Conservation (phyloP, 176 grass and related monocot species). For the Phoenix dactylifera region DNA sequence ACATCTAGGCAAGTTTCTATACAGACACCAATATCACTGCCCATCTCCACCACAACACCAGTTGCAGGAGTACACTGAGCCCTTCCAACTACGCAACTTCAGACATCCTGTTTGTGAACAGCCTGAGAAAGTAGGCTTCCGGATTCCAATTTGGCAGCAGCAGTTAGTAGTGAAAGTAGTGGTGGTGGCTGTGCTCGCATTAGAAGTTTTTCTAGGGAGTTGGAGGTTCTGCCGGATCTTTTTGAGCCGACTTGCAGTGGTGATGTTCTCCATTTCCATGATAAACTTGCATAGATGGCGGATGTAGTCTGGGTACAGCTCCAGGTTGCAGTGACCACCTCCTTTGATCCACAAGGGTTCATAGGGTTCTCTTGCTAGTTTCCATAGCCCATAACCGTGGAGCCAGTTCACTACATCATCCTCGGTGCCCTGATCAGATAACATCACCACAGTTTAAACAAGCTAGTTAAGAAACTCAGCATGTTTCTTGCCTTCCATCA, state of each 20-base stretch:
- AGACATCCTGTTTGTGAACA: too few species aligned
- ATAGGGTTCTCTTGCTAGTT: slow-evolving; percentile 76
- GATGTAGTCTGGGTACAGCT: slow-evolving; percentile 92
- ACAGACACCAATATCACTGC: too few species aligned
- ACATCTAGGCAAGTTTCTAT: too few species aligned
- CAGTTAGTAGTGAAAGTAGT: neutral
- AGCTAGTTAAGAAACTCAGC: neutral
- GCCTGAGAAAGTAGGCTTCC: too few species aligned
- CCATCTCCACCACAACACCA: too few species aligned
- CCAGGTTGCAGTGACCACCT: slow-evolving; percentile 96
- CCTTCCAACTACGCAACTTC: too few species aligned
- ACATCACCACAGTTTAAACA: neutral
- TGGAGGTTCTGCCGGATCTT: slow-evolving; percentile 72
- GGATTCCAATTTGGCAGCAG: too few species aligned
- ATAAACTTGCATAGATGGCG: slow-evolving; percentile 82
- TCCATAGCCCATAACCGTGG: slow-evolving; percentile 86
- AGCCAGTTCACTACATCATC: slow-evolving; percentile 93
- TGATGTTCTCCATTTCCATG: slow-evolving; percentile 65
- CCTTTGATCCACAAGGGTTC: slow-evolving; percentile 99
- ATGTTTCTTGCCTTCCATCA: too few species aligned
- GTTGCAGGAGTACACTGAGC: too few species aligned
- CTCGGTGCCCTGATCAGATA: slow-evolving; percentile 63
- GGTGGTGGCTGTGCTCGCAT: slow-evolving; percentile 2
- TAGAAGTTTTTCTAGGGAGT: slow-evolving; percentile 19
- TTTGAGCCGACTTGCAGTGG: slow-evolving; percentile 61